Evolutionary conservation across 2,329 filamentous ascomycete genomes (phyloP).

Genomic region (Neonectria faginata): DNA sequence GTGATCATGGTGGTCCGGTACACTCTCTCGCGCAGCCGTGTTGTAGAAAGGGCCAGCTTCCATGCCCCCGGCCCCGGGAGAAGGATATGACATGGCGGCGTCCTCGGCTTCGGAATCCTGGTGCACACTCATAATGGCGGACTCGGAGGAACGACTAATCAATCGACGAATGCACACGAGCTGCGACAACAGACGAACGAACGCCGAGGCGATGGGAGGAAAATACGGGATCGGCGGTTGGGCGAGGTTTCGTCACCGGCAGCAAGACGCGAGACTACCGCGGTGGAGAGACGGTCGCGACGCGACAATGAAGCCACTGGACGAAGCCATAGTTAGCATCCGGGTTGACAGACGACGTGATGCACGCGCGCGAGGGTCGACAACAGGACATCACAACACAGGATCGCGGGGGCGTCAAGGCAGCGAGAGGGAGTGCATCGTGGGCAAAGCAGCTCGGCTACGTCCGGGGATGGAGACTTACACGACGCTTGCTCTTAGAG

Average conservation of each 20-base stretch:
- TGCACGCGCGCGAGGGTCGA: constrained; percentile 26
- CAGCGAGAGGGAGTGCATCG: constrained; percentile 26
- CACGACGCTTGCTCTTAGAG: constrained; percentile 50
- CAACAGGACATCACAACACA: constrained; percentile 32
- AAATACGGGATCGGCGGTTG: constrained; percentile 14
- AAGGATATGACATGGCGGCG: constrained; percentile 59
- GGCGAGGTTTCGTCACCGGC: constrained; percentile 19
- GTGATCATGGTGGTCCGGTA: constrained; percentile 48
- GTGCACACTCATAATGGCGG: constrained; percentile 48
- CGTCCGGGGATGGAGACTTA: constrained; percentile 49
- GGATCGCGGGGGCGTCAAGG: constrained; percentile 26
- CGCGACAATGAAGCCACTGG: constrained; percentile 44
- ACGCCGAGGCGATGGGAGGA: constrained; percentile 25
- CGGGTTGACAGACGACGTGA: constrained; percentile 38
- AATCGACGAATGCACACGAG: constrained; percentile 25
- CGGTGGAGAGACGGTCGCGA: constrained; percentile 36
- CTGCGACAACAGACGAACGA: constrained; percentile 12
- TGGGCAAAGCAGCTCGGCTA: constrained; percentile 27
- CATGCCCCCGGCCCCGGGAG: constrained; percentile 58
- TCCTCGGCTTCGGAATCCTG: constrained; percentile 53
- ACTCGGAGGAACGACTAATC: constrained; percentile 11
- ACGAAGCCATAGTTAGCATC: constrained; percentile 44
- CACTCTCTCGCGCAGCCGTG: constrained; percentile 51
- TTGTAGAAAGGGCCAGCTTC: constrained; percentile 60
- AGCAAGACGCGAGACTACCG: constrained; percentile 38